Evolutionary conservation across 345 rosid genomes (phyloP).

Genomic region (Pugionium cornutum): DNA sequence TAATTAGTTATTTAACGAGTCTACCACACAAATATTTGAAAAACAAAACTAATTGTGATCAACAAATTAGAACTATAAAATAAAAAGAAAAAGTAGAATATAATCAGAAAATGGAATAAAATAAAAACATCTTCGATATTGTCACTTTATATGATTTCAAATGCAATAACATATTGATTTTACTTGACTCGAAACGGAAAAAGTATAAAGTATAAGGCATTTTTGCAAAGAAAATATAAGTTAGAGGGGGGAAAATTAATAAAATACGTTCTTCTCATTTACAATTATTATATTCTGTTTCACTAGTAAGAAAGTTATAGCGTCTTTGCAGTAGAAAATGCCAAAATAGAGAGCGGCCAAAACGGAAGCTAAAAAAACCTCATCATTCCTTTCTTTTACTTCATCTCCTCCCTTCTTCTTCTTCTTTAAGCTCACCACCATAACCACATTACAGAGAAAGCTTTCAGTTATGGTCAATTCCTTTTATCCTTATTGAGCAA

Average conservation of each 20-base stretch:
- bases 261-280: constrained; percentile 2
- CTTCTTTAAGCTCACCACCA: constrained; percentile 20
- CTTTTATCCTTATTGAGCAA: too few relatives aligned
- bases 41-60: not conserved
- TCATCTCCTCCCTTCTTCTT: constrained; percentile 34
- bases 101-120: constrained; percentile 29
- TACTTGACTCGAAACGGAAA: not conserved
- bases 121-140: constrained; percentile 13
- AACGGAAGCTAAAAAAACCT: constrained; percentile 38
- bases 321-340: constrained; percentile 33
- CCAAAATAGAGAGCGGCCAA: constrained; percentile 41
- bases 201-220: not conserved
- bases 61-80: constrained; percentile 8
- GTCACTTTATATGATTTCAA: constrained; percentile 27
- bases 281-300: too few relatives aligned
- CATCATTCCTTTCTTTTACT: constrained; percentile 26
- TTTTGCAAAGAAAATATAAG: not conserved
- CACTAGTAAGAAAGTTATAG: constrained; percentile 10
- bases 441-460: constrained; percentile 27
- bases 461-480: not conserved
- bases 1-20: constrained; percentile 32
- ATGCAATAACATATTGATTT: constrained; percentile 10
- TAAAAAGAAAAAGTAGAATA: constrained; percentile 9
- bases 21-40: not conserved
- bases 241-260: not conserved